These are phyloP conservation scores for Arxiozyma bovina DNA, from an alignment of 1,139 yeast genomes.

Conservation along the genomic window DNA sequence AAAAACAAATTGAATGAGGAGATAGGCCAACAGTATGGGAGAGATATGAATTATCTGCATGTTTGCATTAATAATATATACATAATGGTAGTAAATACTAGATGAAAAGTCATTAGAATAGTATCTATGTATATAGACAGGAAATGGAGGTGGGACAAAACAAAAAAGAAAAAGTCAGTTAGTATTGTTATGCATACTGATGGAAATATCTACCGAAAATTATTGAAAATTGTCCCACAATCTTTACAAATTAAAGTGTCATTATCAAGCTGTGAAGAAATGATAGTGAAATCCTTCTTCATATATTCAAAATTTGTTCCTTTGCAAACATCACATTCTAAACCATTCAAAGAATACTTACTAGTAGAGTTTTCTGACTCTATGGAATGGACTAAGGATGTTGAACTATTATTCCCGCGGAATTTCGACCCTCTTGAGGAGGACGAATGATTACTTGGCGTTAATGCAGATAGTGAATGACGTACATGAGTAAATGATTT, in stretches of 20 bases:
- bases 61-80: no score
- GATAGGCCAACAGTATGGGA: no score
- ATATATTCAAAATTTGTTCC: conserved; percentile 30
- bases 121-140: not conserved
- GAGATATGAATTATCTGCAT: not conserved
- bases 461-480: conserved; percentile 1
- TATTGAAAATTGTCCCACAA: conserved; percentile 31
- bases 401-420: not conserved
- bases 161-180: no score
- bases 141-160: no score
- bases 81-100: no score
- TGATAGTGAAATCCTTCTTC: conserved; percentile 1
- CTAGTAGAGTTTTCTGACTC: not conserved
- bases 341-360: not conserved
- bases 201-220: conserved; percentile 11
- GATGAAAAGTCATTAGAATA: not conserved
- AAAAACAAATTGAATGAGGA: no score
- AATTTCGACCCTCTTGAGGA: not conserved
- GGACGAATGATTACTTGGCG: not conserved
- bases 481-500: conserved; percentile 9
- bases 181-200: not conserved
- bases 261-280: conserved; percentile 1
- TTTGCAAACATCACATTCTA: conserved; percentile 33
- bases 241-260: conserved; percentile 27
- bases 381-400: not conserved